Conservation (phyloP, 495 filamentous ascomycete species). For the Neurospora sp. region DNA sequence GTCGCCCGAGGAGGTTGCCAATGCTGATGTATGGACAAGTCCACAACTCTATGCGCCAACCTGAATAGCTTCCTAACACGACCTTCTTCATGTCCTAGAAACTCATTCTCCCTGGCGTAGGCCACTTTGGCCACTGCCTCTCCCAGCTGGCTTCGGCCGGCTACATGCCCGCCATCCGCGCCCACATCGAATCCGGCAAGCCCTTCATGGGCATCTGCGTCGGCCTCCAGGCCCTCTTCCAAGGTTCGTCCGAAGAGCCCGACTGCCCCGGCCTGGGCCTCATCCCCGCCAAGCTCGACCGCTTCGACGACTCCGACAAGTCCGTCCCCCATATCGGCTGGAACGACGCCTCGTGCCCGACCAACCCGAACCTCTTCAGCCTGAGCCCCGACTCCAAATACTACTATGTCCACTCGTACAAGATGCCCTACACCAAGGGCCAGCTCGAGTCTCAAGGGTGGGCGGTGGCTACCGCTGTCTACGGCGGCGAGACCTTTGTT, state of each 20-base stretch:
- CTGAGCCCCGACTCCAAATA: conserved; percentile 77
- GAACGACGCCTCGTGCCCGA: conserved; percentile 64
- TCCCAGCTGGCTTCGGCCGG: conserved; percentile 68
- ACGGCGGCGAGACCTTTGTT: conserved; percentile 84
- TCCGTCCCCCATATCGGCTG: conserved; percentile 96
- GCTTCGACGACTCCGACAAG: conserved; percentile 69
- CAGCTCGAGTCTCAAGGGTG: conserved; percentile 70
- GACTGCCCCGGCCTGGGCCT: conserved; percentile 61
- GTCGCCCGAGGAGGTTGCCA: conserved; percentile 67
- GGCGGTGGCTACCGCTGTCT: conserved; percentile 77
- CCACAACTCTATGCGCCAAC: background rate
- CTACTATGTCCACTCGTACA: conserved; percentile 97
- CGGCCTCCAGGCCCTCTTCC: conserved; percentile 82
- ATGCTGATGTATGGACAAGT: conserved; percentile 57
- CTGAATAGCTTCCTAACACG: background rate
- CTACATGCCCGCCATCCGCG: conserved; percentile 67
- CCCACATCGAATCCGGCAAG: conserved; percentile 76
- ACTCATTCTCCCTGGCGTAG: conserved; percentile 90
- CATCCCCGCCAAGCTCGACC: conserved; percentile 58
- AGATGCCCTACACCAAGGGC: conserved; percentile 61
- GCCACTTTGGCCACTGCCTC: conserved; percentile 94
- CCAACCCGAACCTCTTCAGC: conserved; percentile 55
- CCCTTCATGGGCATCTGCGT: conserved; percentile 98
- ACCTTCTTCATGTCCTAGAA: conserved; percentile 37
- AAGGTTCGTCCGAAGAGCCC: conserved; percentile 68